phyloP scores from a whole-genome alignment of 257 asterid species.

The Nicotiana benthamiana region DNA sequence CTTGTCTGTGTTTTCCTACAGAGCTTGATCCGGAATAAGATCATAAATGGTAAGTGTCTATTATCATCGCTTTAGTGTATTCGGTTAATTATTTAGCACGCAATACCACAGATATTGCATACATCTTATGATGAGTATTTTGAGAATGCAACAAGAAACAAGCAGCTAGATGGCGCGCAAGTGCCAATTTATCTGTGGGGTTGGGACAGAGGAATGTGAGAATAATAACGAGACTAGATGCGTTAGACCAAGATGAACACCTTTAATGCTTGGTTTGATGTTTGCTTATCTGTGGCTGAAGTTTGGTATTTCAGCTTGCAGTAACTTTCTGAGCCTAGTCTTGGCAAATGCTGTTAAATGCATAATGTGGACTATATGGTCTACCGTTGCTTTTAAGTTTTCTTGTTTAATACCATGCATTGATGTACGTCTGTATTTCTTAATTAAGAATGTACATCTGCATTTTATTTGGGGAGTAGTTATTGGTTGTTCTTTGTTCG shows the following conservation, averaged over 20 bases:
- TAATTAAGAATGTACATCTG: not conserved
- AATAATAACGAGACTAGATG: not conserved
- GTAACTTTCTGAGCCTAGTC: not conserved
- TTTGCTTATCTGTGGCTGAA: not conserved
- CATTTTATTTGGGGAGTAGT: not conserved
- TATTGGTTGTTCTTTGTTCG: not conserved
- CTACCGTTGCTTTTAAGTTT: not conserved
- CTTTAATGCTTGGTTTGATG: not conserved
- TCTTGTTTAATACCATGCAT: not conserved
- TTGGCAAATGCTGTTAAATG: not conserved
- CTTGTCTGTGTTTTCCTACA: constrained; percentile 93
- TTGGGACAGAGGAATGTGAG: not conserved
- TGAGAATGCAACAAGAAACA: not conserved
- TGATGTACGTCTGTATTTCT: not conserved
- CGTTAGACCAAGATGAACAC: not conserved
- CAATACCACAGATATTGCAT: not conserved
- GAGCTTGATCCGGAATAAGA: constrained; percentile 87
- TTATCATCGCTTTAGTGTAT: not conserved
- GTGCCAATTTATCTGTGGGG: not conserved
- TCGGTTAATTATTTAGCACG: not conserved
- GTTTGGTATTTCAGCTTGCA: not conserved
- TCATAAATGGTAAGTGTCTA: constrained; percentile 63
- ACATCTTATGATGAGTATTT: not conserved
- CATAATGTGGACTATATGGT: not conserved
- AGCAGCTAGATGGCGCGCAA: not conserved